Base-by-base conservation (phyloP, 257 asterid species). In the Lycium barbarum region DNA sequence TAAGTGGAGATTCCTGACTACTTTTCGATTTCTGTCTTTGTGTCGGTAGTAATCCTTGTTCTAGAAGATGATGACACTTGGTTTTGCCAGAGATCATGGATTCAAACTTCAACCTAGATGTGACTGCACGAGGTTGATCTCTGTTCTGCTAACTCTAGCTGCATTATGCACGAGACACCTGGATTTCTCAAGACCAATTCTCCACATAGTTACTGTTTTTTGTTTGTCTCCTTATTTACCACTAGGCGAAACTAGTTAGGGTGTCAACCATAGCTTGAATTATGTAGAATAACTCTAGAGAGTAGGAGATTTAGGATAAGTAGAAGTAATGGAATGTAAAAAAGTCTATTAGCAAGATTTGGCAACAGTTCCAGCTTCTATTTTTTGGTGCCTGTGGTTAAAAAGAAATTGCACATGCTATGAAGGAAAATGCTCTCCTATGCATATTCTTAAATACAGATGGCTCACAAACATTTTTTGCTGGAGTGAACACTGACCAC, bases 91-190 rank as follows among this genome's bases (percentile, higher is more conserved):
- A 26, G 74, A 36, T 67, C 22, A 67, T 14, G 35, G 14, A 36
- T 35, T 35, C 49, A 36, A 70, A 70, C 35, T 38, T 40, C 54
- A 40, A 17, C 26, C 54, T 70, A 17, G 54, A 70, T 70, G 15
- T 38, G 79, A 70, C 79, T 70, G 79, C 33, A 15, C 15, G 79
- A 38, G 79, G 54, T 17, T 40, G 49, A 70, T 38, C 26, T 70
- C 7, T 70, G 79, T 70, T 36, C 26, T 36, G 1, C 78, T 70
- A 70, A 40, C 54, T 4, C 14, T n/a, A 17, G 15, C 8, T 70
- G 79, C 54, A 40, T 70, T 40, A 70, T 70, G 79, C 79, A 70
- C 20, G 15, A 70, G 33, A 15, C 2, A 8, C 79, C 3, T 40
- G 33, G 3, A 53, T 70, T 40, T 70, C 0, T 70, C 15, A 7